These are phyloP conservation scores for Fagus crenata DNA, from an alignment of 306 rosid species.

Conservation along the genomic window DNA sequence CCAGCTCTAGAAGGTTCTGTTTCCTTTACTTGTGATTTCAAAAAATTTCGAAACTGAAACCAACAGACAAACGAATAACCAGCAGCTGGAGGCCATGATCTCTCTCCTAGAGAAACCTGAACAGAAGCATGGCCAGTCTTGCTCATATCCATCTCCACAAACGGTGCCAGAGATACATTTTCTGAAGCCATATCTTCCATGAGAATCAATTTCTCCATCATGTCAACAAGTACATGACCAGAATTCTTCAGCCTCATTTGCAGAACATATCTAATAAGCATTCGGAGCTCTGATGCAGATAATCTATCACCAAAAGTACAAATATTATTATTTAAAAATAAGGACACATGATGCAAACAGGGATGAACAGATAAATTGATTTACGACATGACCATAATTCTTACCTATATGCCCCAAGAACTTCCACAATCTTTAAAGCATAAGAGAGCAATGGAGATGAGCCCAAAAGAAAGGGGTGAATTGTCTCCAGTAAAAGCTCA, in stretches of 20 bases:
- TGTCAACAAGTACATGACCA: conserved; percentile 72
- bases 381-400: conserved; percentile 20
- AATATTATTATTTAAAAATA: conserved; percentile 23
- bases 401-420: conserved; percentile 96
- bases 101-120: conserved; percentile 98
- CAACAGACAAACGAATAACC: conserved; percentile 99
- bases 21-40: conserved; percentile 73
- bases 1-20: conserved; percentile 58
- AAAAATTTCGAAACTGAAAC: conserved; percentile 87
- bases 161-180: conserved; percentile 82
- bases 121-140: conserved; percentile 91
- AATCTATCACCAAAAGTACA: conserved; percentile 62
- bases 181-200: conserved; percentile 81
- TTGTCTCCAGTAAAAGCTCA: conserved; percentile 84
- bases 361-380: conserved; percentile 27
- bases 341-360: conserved; percentile 14
- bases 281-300: conserved; percentile 78
- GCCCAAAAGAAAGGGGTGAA: conserved; percentile 83
- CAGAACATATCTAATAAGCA: conserved; percentile 71
- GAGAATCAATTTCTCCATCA: conserved; percentile 87
- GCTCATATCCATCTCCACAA: conserved; percentile 95
- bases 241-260: conserved; percentile 81
- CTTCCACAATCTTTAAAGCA: conserved; percentile 86
- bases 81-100: conserved; percentile 99
- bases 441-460: conserved; percentile 82